These are phyloP conservation scores for Aspergillus novofumigatus DNA, from an alignment of 2,329 filamentous ascomycete genomes.

Conservation along the genomic window DNA sequence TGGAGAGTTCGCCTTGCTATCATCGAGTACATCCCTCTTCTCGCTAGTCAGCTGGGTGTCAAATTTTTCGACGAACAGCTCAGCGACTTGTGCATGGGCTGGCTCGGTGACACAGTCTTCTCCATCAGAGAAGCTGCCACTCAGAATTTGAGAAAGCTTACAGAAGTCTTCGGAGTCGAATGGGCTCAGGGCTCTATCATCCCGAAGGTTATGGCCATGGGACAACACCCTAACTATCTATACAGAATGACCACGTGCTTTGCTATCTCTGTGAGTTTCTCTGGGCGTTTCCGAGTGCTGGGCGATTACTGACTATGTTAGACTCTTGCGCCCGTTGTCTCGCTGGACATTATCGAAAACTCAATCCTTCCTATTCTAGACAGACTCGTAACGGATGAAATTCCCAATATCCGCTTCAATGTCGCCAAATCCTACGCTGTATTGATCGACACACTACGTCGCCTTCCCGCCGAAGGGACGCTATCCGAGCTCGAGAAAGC, in stretches of 20 bases:
- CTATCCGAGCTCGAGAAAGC: constrained; percentile 81
- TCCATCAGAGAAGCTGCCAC: constrained; percentile 97
- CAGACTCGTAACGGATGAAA: constrained; percentile 87
- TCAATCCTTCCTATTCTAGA: constrained; percentile 95
- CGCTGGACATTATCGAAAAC: constrained; percentile 84
- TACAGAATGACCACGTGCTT: constrained; percentile 99
- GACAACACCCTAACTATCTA: constrained; percentile 95
- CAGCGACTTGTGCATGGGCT: constrained; percentile 92
- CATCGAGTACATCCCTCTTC: constrained; percentile 96
- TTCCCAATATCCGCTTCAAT: constrained; percentile 99
- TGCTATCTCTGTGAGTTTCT: constrained; percentile 78
- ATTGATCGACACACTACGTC: constrained; percentile 85
- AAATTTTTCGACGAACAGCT: constrained; percentile 99
- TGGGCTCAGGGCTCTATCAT: constrained; percentile 98
- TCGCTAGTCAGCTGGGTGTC: constrained; percentile 91
- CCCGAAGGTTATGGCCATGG: constrained; percentile 98
- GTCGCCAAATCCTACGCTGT: constrained; percentile 96
- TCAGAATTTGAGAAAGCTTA: constrained; percentile 95
- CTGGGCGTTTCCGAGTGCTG: not conserved
- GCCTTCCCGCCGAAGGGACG: constrained; percentile 83
- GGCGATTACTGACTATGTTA: constrained; percentile 42
- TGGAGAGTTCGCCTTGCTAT: constrained; percentile 97
- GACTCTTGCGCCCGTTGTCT: constrained; percentile 92
- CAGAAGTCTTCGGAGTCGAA: constrained; percentile 95
- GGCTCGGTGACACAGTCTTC: constrained; percentile 97